Conservation (phyloP, 352 stramenopile species). For the Saprolegnia diclina region DNA sequence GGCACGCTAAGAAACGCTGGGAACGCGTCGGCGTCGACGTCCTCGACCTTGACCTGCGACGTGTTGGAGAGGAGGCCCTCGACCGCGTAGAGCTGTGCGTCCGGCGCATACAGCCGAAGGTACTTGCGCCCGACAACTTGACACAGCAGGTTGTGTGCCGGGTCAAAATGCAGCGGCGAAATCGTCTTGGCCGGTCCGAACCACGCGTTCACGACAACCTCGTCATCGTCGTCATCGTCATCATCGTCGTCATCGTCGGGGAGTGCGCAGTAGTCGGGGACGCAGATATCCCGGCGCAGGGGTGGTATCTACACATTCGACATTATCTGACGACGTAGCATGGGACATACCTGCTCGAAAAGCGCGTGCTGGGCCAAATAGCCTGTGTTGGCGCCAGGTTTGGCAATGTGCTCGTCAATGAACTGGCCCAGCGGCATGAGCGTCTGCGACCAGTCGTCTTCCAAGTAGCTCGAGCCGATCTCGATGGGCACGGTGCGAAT, state of each 20-base stretch:
- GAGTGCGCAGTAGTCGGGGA: slow-evolving; percentile 84
- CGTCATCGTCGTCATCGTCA: slow-evolving; percentile 44
- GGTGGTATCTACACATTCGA: slow-evolving; percentile 56
- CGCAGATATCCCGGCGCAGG: slow-evolving; percentile 74
- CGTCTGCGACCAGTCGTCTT: slow-evolving; percentile 70
- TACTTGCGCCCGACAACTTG: slow-evolving; percentile 84
- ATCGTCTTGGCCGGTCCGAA: slow-evolving; percentile 75
- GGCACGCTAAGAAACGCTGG: slow-evolving; percentile 42
- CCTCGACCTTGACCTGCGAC: slow-evolving; percentile 63
- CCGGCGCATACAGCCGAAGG: slow-evolving; percentile 66
- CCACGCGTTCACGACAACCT: slow-evolving; percentile 80
- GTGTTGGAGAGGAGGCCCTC: slow-evolving; percentile 82
- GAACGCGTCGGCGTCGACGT: slow-evolving; percentile 44
- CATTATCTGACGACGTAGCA: slow-evolving; percentile 12
- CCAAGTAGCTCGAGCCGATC: slow-evolving; percentile 73
- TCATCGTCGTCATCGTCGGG: slow-evolving; percentile 43
- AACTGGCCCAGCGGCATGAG: slow-evolving; percentile 81
- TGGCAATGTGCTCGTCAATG: slow-evolving; percentile 52
- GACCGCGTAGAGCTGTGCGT: slow-evolving; percentile 70
- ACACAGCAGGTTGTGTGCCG: slow-evolving; percentile 85
- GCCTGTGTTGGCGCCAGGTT: slow-evolving; percentile 31
- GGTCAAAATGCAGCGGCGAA: slow-evolving; percentile 85
- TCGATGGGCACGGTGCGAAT: slow-evolving; percentile 76
- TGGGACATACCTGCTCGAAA: slow-evolving; percentile 73
- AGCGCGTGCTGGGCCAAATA: slow-evolving; percentile 88